These are phyloP conservation scores for Hyaloscypha hepaticicola DNA, from an alignment of 495 filamentous ascomycete genomes.

Conservation along the genomic window DNA sequence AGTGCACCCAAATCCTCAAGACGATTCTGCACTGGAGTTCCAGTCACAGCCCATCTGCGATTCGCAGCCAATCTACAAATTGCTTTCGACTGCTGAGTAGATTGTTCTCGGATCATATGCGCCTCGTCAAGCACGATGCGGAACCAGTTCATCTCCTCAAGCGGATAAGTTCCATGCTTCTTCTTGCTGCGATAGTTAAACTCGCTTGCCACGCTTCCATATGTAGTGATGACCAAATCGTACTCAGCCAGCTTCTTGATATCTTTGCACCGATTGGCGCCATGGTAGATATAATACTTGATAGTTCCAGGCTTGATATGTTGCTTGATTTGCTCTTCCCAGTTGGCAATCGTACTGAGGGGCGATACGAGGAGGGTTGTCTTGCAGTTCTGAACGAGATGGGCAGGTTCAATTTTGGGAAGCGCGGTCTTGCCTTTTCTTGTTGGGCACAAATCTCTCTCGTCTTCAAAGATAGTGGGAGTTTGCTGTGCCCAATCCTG, in stretches of 20 bases:
- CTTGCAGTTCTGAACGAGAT: conserved; percentile 63
- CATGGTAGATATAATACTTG: conserved; percentile 80
- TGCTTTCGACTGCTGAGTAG: conserved; percentile 75
- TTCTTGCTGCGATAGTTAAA: conserved; percentile 57
- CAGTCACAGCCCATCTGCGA: conserved; percentile 93
- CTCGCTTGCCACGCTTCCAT: conserved; percentile 82
- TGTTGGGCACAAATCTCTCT: conserved; percentile 31
- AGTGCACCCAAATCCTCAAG: conserved; percentile 87
- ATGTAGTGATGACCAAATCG: conserved; percentile 90
- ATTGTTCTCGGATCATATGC: conserved; percentile 86
- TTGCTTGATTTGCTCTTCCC: conserved; percentile 83
- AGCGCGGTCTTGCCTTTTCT: conserved; percentile 26
- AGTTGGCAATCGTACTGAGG: conserved; percentile 85
- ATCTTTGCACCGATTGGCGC: conserved; percentile 66
- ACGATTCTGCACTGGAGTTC: conserved; percentile 88
- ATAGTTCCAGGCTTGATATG: conserved; percentile 66
- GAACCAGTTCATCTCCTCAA: conserved; percentile 84
- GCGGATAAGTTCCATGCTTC: conserved; percentile 59
- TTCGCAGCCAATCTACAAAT: conserved; percentile 79
- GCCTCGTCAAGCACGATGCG: conserved; percentile 95
- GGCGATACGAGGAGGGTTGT: conserved; percentile 89
- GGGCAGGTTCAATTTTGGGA: conserved; percentile 31
- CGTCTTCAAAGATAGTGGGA: conserved; percentile 20
- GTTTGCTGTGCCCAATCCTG: conserved; percentile 51
- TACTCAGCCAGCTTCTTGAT: conserved; percentile 64